A percentile compares a stretch with the other conserved stretches of the same genome.
These are phyloP conservation scores for Microdochium trichocladiopsis DNA, from an alignment of 2,329 filamentous ascomycete genomes.

Conservation along the genomic window DNA sequence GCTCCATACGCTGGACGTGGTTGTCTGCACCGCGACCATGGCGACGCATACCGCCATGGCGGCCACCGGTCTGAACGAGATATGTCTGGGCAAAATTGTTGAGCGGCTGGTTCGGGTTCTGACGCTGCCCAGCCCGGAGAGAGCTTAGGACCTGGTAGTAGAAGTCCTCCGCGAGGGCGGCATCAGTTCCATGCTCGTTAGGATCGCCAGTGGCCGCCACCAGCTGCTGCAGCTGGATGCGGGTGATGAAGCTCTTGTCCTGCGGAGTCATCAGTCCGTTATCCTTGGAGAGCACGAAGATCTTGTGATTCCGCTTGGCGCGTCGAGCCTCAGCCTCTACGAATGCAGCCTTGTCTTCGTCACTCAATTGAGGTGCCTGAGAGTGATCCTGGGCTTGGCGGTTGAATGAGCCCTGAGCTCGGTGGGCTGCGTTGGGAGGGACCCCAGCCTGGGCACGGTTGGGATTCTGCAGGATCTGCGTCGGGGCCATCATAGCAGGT, in stretches of 20 bases:
- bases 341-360: constrained; percentile 77
- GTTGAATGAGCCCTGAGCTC: constrained; percentile 50
- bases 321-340: constrained; percentile 88
- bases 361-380: constrained; percentile 69
- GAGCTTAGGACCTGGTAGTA: constrained; percentile 98
- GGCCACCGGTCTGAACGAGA: constrained; percentile 86
- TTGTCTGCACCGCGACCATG: constrained; percentile 84
- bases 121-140: constrained; percentile 81
- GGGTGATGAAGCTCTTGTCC: constrained; percentile 98
- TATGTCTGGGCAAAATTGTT: constrained; percentile 98
- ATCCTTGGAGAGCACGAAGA: constrained; percentile 84
- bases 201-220: constrained; percentile 87
- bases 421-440: constrained; percentile 24
- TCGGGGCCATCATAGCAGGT: constrained; percentile 45
- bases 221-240: constrained; percentile 94
- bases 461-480: constrained; percentile 75
- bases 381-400: constrained; percentile 56
- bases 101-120: constrained; percentile 86
- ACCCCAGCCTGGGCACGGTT: constrained; percentile 42
- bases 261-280: constrained; percentile 98
- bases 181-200: constrained; percentile 71
- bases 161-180: constrained; percentile 84
- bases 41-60: constrained; percentile 66
- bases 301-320: constrained; percentile 97
- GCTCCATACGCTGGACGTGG: constrained; percentile 98